Conservation (phyloP, 768 basidiomycete species). For the Boletus fagicola region DNA sequence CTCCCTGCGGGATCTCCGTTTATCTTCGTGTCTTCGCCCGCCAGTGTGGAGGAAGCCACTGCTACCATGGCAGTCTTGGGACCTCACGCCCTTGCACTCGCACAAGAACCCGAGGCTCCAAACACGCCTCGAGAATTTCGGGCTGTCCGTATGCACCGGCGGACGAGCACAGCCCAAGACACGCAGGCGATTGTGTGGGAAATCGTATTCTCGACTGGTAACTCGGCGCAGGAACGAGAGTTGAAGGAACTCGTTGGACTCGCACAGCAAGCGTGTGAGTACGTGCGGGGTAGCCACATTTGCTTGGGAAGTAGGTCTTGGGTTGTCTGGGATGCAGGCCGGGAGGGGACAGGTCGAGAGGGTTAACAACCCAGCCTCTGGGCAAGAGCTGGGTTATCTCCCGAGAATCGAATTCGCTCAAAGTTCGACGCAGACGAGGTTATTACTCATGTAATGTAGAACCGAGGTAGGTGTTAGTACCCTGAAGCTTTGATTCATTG, state of each 20-base stretch:
- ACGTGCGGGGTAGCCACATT: neutral
- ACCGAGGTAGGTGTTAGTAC: neutral
- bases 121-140: constrained; percentile 1
- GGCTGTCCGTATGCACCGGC: constrained; percentile 20
- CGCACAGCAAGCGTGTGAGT: neutral
- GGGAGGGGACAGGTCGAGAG: neutral
- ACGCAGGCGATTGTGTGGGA: constrained; percentile 3
- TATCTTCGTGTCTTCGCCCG: constrained; percentile 23
- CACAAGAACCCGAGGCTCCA: constrained; percentile 7
- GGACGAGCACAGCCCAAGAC: neutral
- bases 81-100: constrained; percentile 24
- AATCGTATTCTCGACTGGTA: constrained; percentile 16
- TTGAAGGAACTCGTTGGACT: constrained; percentile 15
- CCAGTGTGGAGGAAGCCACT: constrained; percentile 8
- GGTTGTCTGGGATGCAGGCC: constrained; percentile 24
- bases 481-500: neutral
- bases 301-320: constrained; percentile 15
- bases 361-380: neutral
- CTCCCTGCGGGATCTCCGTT: constrained; percentile 13
- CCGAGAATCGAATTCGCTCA: neutral
- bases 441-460: neutral
- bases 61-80: constrained; percentile 28
- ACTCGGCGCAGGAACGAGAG: constrained; percentile 10
- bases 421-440: neutral
- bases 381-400: neutral